Conservation (phyloP, 2,329 filamentous ascomycete genomes). For the Nemania serpens region DNA sequence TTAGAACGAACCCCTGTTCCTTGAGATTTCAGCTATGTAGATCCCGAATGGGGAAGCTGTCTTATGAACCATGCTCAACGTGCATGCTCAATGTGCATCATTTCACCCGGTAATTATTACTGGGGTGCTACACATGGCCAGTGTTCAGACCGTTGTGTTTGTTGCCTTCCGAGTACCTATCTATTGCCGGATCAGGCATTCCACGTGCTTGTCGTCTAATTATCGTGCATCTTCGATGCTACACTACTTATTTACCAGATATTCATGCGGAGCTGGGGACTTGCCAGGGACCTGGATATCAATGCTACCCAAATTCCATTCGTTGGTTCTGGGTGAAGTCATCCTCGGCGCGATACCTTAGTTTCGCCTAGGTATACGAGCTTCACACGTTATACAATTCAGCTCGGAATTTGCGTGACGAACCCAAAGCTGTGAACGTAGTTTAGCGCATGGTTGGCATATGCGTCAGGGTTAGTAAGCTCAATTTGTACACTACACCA, state of each 20-base stretch:
- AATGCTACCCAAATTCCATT: neutral
- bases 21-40: conserved; percentile 4
- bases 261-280: neutral
- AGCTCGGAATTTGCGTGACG: conserved; percentile 8
- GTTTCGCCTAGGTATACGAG: neutral
- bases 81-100: neutral
- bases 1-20: neutral
- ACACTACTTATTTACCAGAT: neutral
- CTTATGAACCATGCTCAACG: neutral
- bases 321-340: neutral
- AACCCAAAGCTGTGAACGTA: neutral
- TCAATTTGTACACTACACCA: neutral
- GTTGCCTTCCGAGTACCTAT: conserved; percentile 12
- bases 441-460: neutral
- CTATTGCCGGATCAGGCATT: conserved; percentile 15
- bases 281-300: neutral
- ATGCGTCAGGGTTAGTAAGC: neutral
- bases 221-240: conserved; percentile 8
- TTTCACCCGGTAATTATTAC: neutral
- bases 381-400: neutral
- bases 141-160: conserved; percentile 8
- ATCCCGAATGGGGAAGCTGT: conserved; percentile 11
- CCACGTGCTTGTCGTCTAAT: conserved; percentile 19
- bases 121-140: conserved; percentile 17
- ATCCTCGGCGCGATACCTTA: neutral